Evolutionary conservation across 768 basidiomycete genomes (phyloP), one percentile per base, ranked within the genome.

Genomic region (Suillus cothurnatus): DNA sequence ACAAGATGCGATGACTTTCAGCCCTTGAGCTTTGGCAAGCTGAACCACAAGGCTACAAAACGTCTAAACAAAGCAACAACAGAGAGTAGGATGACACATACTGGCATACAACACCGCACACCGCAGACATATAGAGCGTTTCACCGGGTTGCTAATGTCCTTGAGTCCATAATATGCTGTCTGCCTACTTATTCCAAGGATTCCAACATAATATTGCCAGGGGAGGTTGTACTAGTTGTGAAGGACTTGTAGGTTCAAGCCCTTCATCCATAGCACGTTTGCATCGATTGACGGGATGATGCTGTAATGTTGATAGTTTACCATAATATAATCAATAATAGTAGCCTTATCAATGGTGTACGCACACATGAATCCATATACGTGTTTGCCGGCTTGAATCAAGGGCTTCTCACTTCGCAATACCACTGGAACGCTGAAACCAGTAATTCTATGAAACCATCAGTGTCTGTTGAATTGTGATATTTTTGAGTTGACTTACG

Each of bases 1-100:
- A 0, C 89, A 87, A 0, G 87, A 89, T 0, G 84, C 88, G 58
- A 93, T 89, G 45, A 92, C 91, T 69, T 87, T 89, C 28, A 82
- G 71, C 4, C 84, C 84, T n/a, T 84, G 81, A 0, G 69, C 67
- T 60, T 86, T 86, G 0, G 85, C 84, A 6, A 85, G 71, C 63
- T 86, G 85, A 53, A 85, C 81, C 23, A 85, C 82, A 15, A 85
- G 53, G 1, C 83, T 84, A 43, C 17, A 12, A 32, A 34, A 49
- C 1, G 2, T 39, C 68, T 56, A 4, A 64, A 50, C 56, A 69
- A 64, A 11, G 47, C 1, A 71, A 65, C 12, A 52, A 61, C 61
- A 3, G 50, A 17, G 17, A 19, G n/a, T 4, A 39, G 2, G 15
- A 49, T 32, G 28, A 7, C 1, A 78, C 86, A 50, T 70, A 87